A percentile compares a stretch with the other conserved stretches of the same genome.
phyloP scores from a whole-genome alignment of 352 stramenopile species.

The Thraustochytrium sp. region DNA sequence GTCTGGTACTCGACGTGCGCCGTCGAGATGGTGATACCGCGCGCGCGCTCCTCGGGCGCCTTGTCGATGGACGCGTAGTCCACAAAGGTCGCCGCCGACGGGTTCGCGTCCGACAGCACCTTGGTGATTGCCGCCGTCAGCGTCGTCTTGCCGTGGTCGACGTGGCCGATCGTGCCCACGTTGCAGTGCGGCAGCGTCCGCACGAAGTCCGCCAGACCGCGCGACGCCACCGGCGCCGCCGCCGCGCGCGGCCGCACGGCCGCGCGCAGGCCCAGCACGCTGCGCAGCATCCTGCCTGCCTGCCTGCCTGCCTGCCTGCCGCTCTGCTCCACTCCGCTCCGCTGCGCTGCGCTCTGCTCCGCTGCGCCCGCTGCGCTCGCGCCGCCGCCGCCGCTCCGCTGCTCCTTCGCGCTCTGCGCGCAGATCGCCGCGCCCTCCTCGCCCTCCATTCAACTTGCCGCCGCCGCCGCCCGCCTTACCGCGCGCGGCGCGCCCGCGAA shows the following conservation, averaged over 20 bases:
- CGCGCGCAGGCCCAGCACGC: too few species aligned
- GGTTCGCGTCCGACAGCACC: constrained; percentile 68
- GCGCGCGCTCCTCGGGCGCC: constrained; percentile 85
- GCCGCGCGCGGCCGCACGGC: too few species aligned
- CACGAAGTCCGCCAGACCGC: constrained; percentile 58
- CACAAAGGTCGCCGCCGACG: constrained; percentile 64
- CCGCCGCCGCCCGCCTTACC: too few species aligned
- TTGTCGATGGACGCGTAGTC: constrained; percentile 90
- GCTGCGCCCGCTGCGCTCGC: too few species aligned
- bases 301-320: too few species aligned
- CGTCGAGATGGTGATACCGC: constrained; percentile 87
- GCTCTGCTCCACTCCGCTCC: too few species aligned
- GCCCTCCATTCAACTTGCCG: not conserved
- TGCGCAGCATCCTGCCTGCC: too few species aligned
- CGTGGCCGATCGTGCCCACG: constrained; percentile 95
- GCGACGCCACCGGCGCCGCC: not conserved
- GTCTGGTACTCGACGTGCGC: constrained; percentile 84
- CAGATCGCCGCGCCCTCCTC: not conserved
- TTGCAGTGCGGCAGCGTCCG: constrained; percentile 91
- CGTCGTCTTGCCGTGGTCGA: constrained; percentile 95
- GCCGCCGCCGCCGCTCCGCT: too few species aligned
- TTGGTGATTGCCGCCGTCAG: constrained; percentile 93
- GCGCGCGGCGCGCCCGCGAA: too few species aligned
- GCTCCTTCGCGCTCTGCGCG: not conserved
- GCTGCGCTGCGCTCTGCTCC: too few species aligned